Evolutionary conservation across 225 moss, liverwort and hornwort species (phyloP).

Genomic region (Pseudoscleropodium purum): DNA sequence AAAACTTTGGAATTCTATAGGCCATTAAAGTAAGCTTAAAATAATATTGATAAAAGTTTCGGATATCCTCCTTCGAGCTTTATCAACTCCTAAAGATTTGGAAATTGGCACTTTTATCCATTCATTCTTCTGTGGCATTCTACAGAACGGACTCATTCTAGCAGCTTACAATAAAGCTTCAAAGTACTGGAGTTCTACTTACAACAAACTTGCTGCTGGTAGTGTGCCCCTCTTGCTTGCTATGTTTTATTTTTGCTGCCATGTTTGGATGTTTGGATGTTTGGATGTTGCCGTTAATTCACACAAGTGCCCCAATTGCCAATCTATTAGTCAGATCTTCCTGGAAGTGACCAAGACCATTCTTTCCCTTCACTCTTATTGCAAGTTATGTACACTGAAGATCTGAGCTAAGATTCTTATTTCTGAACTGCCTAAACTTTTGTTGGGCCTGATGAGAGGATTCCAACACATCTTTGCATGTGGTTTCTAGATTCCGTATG

Average conservation of each 20-base stretch:
- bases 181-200: conserved; percentile 20
- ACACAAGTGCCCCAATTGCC: background rate
- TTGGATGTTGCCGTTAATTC: background rate
- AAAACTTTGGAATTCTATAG: background rate
- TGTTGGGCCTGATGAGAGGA: background rate
- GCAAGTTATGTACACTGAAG: too few relatives aligned
- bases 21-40: background rate
- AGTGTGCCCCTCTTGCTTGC: background rate
- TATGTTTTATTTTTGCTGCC: background rate
- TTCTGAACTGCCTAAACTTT: background rate
- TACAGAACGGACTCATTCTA: conserved; percentile 40
- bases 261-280: background rate
- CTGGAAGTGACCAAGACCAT: background rate
- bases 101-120: too few relatives aligned
- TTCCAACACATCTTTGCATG: background rate
- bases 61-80: background rate
- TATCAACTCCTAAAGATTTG: background rate
- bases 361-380: background rate
- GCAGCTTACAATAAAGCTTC: conserved; percentile 39
- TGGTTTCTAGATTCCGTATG: too few relatives aligned
- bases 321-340: background rate
- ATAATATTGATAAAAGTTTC: background rate
- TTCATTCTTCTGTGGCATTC: background rate
- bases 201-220: conserved; percentile 52
- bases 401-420: background rate